Percentiles rank a stretch among this genome's conserved stretches.
phyloP scores from a whole-genome alignment of 2,329 filamentous ascomycete genomes.

The Cytospora paraplurivora region DNA sequence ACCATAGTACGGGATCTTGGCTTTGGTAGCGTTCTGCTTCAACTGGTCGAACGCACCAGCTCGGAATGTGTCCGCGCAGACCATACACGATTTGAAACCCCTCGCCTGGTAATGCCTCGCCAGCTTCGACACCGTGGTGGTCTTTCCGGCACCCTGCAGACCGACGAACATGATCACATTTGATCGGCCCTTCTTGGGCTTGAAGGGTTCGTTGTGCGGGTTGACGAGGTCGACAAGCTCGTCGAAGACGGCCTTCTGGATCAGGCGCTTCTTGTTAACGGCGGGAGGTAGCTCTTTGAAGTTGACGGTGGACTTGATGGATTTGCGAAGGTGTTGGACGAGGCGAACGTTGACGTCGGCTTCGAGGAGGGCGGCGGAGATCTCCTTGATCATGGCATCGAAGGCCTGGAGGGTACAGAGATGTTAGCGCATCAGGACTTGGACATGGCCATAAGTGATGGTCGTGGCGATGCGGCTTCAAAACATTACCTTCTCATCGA shows the following conservation, averaged over 20 bases:
- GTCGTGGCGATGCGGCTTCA: background rate
- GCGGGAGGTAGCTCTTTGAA: constrained; percentile 89
- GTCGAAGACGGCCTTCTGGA: constrained; percentile 97
- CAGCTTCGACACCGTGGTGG: constrained; percentile 96
- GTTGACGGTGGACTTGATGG: constrained; percentile 87
- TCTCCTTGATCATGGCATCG: constrained; percentile 97
- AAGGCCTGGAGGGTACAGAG: constrained; percentile 66
- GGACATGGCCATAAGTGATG: constrained; percentile 13
- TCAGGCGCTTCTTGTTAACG: constrained; percentile 97
- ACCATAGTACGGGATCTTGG: constrained; percentile 98
- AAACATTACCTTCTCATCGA: constrained; percentile 83
- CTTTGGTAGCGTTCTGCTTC: constrained; percentile 98
- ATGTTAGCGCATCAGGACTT: constrained; percentile 39
- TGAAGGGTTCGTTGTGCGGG: constrained; percentile 92
- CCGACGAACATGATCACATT: constrained; percentile 99
- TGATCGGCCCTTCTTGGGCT: constrained; percentile 91
- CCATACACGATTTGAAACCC: constrained; percentile 89
- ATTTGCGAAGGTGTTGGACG: constrained; percentile 87
- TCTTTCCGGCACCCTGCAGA: constrained; percentile 96
- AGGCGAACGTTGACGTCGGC: constrained; percentile 97
- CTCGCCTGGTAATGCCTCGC: constrained; percentile 92
- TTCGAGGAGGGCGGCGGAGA: constrained; percentile 91
- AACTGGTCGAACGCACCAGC: constrained; percentile 97
- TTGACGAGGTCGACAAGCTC: constrained; percentile 95
- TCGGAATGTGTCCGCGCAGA: constrained; percentile 98